Evolutionary conservation across 768 basidiomycete genomes (phyloP), one percentile per base, ranked within the genome.

Genomic region (Tylopilus sp.): DNA sequence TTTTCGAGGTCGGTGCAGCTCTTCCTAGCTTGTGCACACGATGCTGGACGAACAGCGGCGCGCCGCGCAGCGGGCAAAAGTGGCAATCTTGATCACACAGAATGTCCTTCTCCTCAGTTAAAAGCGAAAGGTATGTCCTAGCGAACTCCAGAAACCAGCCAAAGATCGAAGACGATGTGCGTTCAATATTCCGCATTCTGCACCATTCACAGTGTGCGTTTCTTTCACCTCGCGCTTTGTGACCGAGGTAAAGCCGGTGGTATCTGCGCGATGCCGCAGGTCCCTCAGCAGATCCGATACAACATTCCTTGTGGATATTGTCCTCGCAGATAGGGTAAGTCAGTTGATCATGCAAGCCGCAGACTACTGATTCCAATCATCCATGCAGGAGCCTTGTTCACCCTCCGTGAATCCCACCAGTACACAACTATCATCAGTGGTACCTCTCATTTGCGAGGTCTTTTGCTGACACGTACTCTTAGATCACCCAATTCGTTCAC

Each of bases 151-250:
- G 47, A 52, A 26, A 43, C 35, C 18, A 35, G 21, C 41, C 26
- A 18, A 47, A 55, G 22, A 40, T 52, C 50, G 31, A 51, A 20
- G 20, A 51, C 48, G n/a, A 64, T 64, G 63, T 64, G 63, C 22
- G 20, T 18, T 23, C 36, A 26, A 28, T 21, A 38, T 5, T 3
- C 52, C 2, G 55, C 48, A 2, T 59, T 28, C 9, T 66, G 65
- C 13, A 4, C 0, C 0, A 13, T 3, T 0, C 64, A 65, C 35
- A 4, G 50, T 2, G 17, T 3, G 0, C 52, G 20, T n/a, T 66
- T 61, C 10, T 2, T 0, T 3, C 12, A 47, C 3, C 0, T 56
- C 0, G 17, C 26, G n/a, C 47, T 2, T 4, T 65, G 64, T 13
- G n/a, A 38, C 1, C 30, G 0, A 0, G 50, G 13, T 0, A 31